These are phyloP conservation scores for Lachnellula occidentalis DNA, from an alignment of 2,329 filamentous ascomycete genomes.

Conservation along the genomic window DNA sequence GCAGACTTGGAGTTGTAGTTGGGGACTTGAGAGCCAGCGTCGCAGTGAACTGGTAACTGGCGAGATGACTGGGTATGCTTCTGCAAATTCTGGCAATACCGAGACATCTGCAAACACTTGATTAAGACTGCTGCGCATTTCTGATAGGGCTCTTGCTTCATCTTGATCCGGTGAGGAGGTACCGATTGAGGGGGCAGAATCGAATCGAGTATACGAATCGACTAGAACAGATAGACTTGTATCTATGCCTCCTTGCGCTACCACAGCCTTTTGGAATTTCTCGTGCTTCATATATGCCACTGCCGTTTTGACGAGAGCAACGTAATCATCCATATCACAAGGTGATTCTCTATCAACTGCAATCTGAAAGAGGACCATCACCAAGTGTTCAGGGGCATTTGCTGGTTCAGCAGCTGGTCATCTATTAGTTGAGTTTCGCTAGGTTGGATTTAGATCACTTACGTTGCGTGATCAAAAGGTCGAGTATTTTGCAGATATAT, in stretches of 20 bases:
- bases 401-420: slow-evolving; percentile 27
- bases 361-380: slow-evolving; percentile 44
- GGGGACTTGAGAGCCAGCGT: slow-evolving; percentile 40
- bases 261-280: slow-evolving; percentile 44
- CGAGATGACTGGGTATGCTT: slow-evolving; percentile 38
- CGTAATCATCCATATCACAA: slow-evolving; percentile 50
- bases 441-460: slow-evolving; percentile 11
- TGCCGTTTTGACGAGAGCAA: slow-evolving; percentile 45
- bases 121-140: slow-evolving; percentile 46
- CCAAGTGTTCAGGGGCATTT: slow-evolving; percentile 39
- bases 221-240: slow-evolving; percentile 45
- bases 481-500: slow-evolving; percentile 52
- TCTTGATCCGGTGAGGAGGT: slow-evolving; percentile 27
- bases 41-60: slow-evolving; percentile 39
- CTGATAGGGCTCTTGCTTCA: slow-evolving; percentile 45
- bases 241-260: slow-evolving; percentile 32
- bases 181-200: slow-evolving; percentile 26
- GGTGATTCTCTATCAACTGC: slow-evolving; percentile 38
- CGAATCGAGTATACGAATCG: slow-evolving; percentile 42
- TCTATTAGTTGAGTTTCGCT: slow-evolving; percentile 2
- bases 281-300: slow-evolving; percentile 51
- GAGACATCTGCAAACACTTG: slow-evolving; percentile 47
- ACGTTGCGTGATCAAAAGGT: slow-evolving; percentile 48
- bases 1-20: slow-evolving; percentile 46
- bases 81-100: slow-evolving; percentile 42